Base-by-base conservation (phyloP, 192 early-diverging fungal genomes). In the Umbelopsis ramanniana region DNA sequence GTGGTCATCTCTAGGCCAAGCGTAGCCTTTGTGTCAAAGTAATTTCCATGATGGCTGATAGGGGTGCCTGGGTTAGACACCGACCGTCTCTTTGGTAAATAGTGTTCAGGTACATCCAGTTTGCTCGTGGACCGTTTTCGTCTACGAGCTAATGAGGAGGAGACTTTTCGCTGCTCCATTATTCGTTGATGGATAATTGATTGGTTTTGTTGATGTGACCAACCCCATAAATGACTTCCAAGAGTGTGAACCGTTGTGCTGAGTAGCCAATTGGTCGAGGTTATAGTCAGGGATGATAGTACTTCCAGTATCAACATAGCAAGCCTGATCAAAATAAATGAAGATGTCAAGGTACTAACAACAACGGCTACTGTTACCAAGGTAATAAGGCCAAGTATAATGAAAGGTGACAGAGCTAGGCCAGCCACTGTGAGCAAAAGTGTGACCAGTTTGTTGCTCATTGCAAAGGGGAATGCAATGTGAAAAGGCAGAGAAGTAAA, bases 161-260 rank as follows among this genome's bases (percentile, higher is more conserved):
- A 63, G 29, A 37, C 33, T 37, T 63, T 63, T 37, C 35, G 57
- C 12, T 63, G 57, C 35, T 63, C 57, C 15, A 63, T 12, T 17
- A 63, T 63, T n/a, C 57, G 57, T 63, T 63, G 57, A 37, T 63
- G 57, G 12, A 63, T 38, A 63, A 63, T 29, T 19, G 57, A 63
- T 33, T 63, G 57, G 17, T 63, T 63, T 17, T 29, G 57, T 29
- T 63, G 57, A 26, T 63, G 57, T 19, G 57, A 63, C 57, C 57
- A 63, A 3, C 57, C 57, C 57, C 57, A 63, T 33, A 63, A 14
- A 63, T 37, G 57, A 7, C 33, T 1, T 63, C 57, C 57, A 19
- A 63, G 33, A 12, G 57, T 37, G 19, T 63, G 57, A 29, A 63
- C 57, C 17, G 33, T 35, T 29, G 57, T 29, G 17, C 57, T 63